These are phyloP conservation scores for Plasmodium fragile DNA, from an alignment of 169 alveolate genomes.

Conservation along the genomic window DNA sequence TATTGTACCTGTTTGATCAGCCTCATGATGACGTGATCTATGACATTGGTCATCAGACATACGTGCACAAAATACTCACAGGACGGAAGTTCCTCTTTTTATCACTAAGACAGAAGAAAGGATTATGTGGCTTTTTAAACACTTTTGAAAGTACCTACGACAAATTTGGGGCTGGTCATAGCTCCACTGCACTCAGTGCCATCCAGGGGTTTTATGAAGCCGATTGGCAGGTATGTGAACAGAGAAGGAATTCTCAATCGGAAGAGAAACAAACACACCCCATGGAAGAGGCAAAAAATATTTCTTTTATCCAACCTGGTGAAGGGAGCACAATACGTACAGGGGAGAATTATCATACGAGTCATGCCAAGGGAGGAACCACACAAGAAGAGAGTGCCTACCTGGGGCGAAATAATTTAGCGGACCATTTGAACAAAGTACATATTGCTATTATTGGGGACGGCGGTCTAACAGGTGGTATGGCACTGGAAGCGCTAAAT, in stretches of 20 bases:
- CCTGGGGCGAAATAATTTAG: not conserved
- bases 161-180: conserved; percentile 93
- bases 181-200: conserved; percentile 90
- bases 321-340: not conserved
- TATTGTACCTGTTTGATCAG: conserved; percentile 87
- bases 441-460: conserved; percentile 91
- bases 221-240: conserved; percentile 39
- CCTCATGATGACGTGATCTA: conserved; percentile 89
- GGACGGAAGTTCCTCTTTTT: conserved; percentile 90
- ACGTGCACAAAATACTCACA: conserved; percentile 90
- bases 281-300: not conserved
- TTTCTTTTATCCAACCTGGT: not conserved
- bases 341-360: not conserved
- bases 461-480: conserved; percentile 93
- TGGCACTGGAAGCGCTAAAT: conserved; percentile 92
- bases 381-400: not conserved
- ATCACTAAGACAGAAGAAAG: conserved; percentile 86
- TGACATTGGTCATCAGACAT: conserved; percentile 91
- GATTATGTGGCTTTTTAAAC: conserved; percentile 88
- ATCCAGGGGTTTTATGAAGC: conserved; percentile 87
- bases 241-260: not conserved
- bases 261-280: not conserved
- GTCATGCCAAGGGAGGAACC: not conserved
- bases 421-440: conserved; percentile 30
- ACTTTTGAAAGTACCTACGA: conserved; percentile 89